Base-by-base conservation (phyloP, 164 flowering plant genomes). In the Nymphaea thermarum region DNA sequence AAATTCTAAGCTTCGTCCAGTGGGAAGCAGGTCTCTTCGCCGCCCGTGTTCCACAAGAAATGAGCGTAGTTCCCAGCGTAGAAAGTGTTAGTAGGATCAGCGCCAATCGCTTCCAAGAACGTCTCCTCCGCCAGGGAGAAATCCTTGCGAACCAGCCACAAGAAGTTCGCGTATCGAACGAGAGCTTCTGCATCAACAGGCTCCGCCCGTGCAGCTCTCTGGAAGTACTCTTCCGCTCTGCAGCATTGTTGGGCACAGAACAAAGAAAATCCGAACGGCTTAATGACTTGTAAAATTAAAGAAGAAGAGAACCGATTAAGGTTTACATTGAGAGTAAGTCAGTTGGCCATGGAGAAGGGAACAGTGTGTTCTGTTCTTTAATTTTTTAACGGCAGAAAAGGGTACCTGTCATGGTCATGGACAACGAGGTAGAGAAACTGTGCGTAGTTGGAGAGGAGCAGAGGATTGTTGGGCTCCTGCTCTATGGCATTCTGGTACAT, bases 141-240 rank as follows among this genome's bases (percentile, higher is more conserved):
- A 69, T 94, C 95, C 2, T 88, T 88, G 70, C 72, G 81, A 42
- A 60, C 91, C 51, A 64, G 16, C 99, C 99, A 94, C 68, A 94
- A 67, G 77, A 91, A 94, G 47, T 43, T 73, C 0, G 96, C 99
- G 63, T 87, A 94, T 63, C 84, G 81, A 78, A 72, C 83, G 67
- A 76, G 65, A 3, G 91, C 84, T 75, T 88, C 96, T 2, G 96
- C 91, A 71, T 94, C 97, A 15, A 80, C 69, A 14, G 90, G 89
- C 63, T 83, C 81, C 65, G 81, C 78, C 17, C 42, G 43, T 3
- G 72, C 65, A 16, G 98, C 97, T 55, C 80, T 75, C 82, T 88
- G 86, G 77, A 94, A 94, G 76, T 87, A 91, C 44, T 87, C 89
- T 43, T 91, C 98, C 16, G 98, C 97, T 77, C 98, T 94, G 90